Evolutionary conservation across 208 protist genomes (phyloP).

Genomic region (Leishmania tarentolae): DNA sequence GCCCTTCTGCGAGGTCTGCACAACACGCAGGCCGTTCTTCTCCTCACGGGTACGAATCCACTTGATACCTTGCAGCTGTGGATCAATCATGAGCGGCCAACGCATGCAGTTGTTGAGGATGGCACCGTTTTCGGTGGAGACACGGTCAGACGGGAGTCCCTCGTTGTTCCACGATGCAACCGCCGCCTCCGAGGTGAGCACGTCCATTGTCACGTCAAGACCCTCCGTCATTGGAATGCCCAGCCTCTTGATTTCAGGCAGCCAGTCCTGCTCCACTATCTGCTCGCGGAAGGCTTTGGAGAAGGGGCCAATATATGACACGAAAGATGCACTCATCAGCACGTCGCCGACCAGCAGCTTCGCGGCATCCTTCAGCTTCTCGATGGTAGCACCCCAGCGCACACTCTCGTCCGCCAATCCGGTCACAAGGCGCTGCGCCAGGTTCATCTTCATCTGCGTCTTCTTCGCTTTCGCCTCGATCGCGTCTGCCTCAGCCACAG

Average conservation of each 20-base stretch:
- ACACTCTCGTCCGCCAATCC: constrained; percentile 97
- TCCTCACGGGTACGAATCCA: constrained; percentile 97
- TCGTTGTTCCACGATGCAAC: constrained; percentile 98
- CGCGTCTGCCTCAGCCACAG: constrained; percentile 91
- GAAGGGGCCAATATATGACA: constrained; percentile 99
- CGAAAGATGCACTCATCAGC: constrained; percentile 96
- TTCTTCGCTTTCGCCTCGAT: constrained; percentile 94
- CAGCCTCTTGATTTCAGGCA: constrained; percentile 89
- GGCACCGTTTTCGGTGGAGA: constrained; percentile 98
- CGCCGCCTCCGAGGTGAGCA: constrained; percentile 90
- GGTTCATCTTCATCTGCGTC: constrained; percentile 94
- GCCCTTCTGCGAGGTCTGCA: constrained; percentile 91
- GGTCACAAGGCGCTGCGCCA: constrained; percentile 94
- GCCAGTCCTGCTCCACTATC: constrained; percentile 94
- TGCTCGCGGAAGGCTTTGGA: constrained; percentile 94
- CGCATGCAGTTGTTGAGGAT: constrained; percentile 96
- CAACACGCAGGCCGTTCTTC: constrained; percentile 93
- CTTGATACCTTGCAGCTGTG: constrained; percentile 97
- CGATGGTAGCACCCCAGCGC: constrained; percentile 95
- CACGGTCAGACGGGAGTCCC: constrained; percentile 95
- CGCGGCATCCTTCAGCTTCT: constrained; percentile 87
- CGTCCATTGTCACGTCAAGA: constrained; percentile 93
- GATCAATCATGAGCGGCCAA: constrained; percentile 99
- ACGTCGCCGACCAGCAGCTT: constrained; percentile 97
- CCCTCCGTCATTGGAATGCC: constrained; percentile 94